Percentiles rank a stretch among this genome's conserved stretches.
phyloP scores from a whole-genome alignment of 495 filamentous ascomycete genomes.

The Xylaria telfairii region DNA sequence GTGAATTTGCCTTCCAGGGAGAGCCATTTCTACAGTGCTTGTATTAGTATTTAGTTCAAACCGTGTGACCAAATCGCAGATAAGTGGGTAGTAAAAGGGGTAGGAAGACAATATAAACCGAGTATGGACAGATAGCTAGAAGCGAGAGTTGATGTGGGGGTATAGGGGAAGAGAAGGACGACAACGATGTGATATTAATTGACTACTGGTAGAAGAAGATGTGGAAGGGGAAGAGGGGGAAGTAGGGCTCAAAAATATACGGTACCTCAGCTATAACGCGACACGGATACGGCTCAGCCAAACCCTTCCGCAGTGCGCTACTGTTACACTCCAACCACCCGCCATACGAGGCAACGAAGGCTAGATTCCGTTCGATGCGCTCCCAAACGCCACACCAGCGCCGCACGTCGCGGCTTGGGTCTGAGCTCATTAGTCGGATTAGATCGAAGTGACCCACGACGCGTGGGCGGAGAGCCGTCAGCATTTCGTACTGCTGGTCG shows the following conservation, averaged over 20 bases:
- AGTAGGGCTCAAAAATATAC: neutral
- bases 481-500: constrained; percentile 83
- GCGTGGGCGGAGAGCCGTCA: constrained; percentile 71
- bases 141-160: neutral
- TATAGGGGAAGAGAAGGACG: neutral
- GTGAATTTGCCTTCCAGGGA: constrained; percentile 78
- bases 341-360: constrained; percentile 70
- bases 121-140: neutral
- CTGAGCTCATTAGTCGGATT: constrained; percentile 77
- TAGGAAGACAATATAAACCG: neutral
- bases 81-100: neutral
- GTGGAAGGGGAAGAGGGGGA: neutral
- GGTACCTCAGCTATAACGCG: constrained; percentile 71
- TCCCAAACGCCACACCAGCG: constrained; percentile 68
- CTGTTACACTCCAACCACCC: constrained; percentile 90
- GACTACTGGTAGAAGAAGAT: neutral
- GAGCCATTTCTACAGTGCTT: constrained; percentile 39
- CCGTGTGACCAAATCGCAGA: neutral
- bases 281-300: constrained; percentile 87
- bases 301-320: constrained; percentile 83
- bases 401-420: constrained; percentile 64
- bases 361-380: constrained; percentile 74
- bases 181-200: neutral
- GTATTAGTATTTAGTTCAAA: neutral
- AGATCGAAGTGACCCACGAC: constrained; percentile 95